Base-by-base conservation (phyloP, 768 basidiomycete genomes). In the Serendipita sp. region DNA sequence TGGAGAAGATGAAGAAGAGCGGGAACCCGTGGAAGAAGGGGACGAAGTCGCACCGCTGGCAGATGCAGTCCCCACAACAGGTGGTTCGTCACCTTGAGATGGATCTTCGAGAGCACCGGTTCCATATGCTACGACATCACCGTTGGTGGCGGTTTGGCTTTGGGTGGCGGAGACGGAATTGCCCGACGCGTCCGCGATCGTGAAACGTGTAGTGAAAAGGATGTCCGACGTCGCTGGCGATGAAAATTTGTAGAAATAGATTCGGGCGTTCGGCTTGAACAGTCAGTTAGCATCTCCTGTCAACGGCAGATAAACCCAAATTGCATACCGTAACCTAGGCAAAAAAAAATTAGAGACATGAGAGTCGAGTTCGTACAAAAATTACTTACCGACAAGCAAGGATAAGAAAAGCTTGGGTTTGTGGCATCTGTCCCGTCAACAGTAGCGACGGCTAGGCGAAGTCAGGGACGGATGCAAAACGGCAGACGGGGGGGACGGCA, bases 171-270 rank as follows among this genome's bases (percentile, higher is more conserved):
- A 69, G 2, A 77, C 77, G 63, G 78, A 75, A 5, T 73, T 67
- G 11, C 81, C 83, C 30, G 72, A 68, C 2, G 78, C 51, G 38
- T 78, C 80, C 2, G 85, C 82, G 70, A 91, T 88, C 41, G 85
- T 76, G 78, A 89, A 91, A 28, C 89, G 85, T 15, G 81, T 83
- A 1, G 88, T 87, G 89, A 89, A 91, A 28, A 70, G 68, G 41
- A 75, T 72, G 70, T 76, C 77, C 70, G 73, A 0, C 0, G 81
- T 70, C 3, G 67, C 69, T 0, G 79, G 74, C 0, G 81, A 73
- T 15, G 80, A 76, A 77, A 87, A 90, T 70, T 89, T 86, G 73
- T 88, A 88, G 77, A 90, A 91, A 76, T 89, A 91, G 68, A 90
- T 83, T 44, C 82, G 70, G 1, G 88, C 78, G 72, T 85, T 76